Evolutionary conservation across 768 basidiomycete genomes (phyloP).

Genomic region (Rhizopogon roseolus): DNA sequence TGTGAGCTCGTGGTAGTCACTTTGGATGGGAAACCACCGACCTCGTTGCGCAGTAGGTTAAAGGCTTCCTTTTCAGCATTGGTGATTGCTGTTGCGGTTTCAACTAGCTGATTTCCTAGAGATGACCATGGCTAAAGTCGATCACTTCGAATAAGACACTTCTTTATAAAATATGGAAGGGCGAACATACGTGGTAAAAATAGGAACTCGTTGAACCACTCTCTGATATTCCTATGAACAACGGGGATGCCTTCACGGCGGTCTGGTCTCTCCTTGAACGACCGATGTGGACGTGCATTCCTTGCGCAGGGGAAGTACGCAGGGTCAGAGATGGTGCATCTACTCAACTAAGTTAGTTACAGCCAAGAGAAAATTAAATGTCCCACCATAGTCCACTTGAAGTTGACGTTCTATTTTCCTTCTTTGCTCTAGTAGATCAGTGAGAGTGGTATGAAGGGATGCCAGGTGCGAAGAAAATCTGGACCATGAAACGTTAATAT

Average conservation of each 20-base stretch:
- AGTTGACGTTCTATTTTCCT: conserved; percentile 51
- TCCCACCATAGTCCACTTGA: conserved; percentile 50
- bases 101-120: conserved; percentile 64
- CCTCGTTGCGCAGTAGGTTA: conserved; percentile 62
- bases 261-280: conserved; percentile 58
- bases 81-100: conserved; percentile 47
- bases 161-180: neutral
- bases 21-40: conserved; percentile 15
- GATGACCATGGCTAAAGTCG: conserved; percentile 62
- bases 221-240: conserved; percentile 58
- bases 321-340: conserved; percentile 72
- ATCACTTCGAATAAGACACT: neutral
- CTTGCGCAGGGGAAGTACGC: conserved; percentile 60
- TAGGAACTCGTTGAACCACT: conserved; percentile 64
- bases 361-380: neutral
- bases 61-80: conserved; percentile 72
- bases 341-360: conserved; percentile 19
- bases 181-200: conserved; percentile 50
- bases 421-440: conserved; percentile 39
- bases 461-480: conserved; percentile 60
- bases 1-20: neutral
- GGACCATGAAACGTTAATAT: neutral
- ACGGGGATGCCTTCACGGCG: conserved; percentile 39
- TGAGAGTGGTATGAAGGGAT: conserved; percentile 43
- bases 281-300: conserved; percentile 71